A percentile compares a stretch with the other conserved stretches of the same genome.
phyloP scores from a whole-genome alignment of 225 moss, liverwort and hornwort genomes.

The Polytrichum formosum region DNA sequence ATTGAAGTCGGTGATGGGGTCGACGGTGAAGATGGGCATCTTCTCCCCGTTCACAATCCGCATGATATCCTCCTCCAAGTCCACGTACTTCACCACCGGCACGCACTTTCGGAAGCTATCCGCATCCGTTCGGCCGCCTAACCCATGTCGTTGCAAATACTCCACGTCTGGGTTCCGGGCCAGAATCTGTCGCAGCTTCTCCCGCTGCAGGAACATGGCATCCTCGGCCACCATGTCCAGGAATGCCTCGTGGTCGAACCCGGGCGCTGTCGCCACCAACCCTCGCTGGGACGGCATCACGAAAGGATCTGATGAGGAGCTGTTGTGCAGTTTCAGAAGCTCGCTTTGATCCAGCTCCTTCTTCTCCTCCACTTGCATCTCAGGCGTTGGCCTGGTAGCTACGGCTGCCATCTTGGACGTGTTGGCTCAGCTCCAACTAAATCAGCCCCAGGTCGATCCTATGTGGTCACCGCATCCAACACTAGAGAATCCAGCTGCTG shows the following conservation, averaged over 20 bases:
- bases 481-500: no score
- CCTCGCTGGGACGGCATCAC: slow-evolving; percentile 8
- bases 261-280: neutral
- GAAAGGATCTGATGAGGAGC: neutral
- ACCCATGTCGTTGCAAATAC: slow-evolving; percentile 28
- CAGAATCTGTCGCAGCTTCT: slow-evolving; percentile 24
- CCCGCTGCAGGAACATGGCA: slow-evolving; percentile 9
- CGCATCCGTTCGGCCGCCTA: slow-evolving; percentile 24
- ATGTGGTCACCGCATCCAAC: no score
- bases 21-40: slow-evolving; percentile 23
- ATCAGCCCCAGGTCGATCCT: no score
- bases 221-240: slow-evolving; percentile 4
- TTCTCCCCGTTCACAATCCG: slow-evolving; percentile 26
- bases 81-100: slow-evolving; percentile 23
- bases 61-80: slow-evolving; percentile 12
- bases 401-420: no score
- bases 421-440: no score
- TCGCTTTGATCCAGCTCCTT: neutral
- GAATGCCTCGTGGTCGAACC: slow-evolving; percentile 5
- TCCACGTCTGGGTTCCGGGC: slow-evolving; percentile 26
- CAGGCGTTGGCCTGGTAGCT: neutral
- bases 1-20: slow-evolving; percentile 12
- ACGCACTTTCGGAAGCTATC: slow-evolving; percentile 22
- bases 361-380: neutral
- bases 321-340: neutral